Conservation (phyloP, 495 filamentous ascomycete species). For the Hypoxylon trugodes region DNA sequence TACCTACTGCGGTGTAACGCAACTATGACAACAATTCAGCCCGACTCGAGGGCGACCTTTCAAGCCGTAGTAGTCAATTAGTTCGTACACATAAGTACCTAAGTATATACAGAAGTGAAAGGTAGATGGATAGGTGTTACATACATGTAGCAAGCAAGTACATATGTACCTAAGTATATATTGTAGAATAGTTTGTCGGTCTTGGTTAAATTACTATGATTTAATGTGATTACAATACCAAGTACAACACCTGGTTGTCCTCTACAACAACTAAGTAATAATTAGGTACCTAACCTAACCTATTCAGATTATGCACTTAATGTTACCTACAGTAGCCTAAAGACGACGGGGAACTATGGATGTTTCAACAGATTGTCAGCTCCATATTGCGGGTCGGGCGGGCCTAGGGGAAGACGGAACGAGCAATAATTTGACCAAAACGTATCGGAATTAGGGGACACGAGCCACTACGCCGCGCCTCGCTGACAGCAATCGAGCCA, state of each 20-base stretch:
- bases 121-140: too few relatives aligned
- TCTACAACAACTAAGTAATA: too few relatives aligned
- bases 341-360: conserved; percentile 18
- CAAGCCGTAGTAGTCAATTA: too few relatives aligned
- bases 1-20: conserved; percentile 36
- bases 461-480: conserved; percentile 34
- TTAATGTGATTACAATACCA: too few relatives aligned
- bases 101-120: neutral
- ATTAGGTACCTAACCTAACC: too few relatives aligned
- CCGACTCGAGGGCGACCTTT: conserved; percentile 19
- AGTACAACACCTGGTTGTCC: too few relatives aligned
- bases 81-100: too few relatives aligned
- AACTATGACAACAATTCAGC: conserved; percentile 27
- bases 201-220: too few relatives aligned
- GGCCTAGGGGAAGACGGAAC: conserved; percentile 43
- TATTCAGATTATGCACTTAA: conserved; percentile 26
- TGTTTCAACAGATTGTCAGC: conserved; percentile 27
- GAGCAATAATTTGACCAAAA: conserved; percentile 35
- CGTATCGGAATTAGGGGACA: conserved; percentile 33
- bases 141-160: too few relatives aligned
- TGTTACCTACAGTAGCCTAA: conserved; percentile 35
- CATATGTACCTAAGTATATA: conserved; percentile 1
- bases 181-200: too few relatives aligned
- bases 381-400: conserved; percentile 42
- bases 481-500: conserved; percentile 36